Percentiles rank a stretch among this genome's conserved stretches.
Conservation (phyloP, 1,139 yeast genomes). For the Scheffersomyces stambukii region DNA sequence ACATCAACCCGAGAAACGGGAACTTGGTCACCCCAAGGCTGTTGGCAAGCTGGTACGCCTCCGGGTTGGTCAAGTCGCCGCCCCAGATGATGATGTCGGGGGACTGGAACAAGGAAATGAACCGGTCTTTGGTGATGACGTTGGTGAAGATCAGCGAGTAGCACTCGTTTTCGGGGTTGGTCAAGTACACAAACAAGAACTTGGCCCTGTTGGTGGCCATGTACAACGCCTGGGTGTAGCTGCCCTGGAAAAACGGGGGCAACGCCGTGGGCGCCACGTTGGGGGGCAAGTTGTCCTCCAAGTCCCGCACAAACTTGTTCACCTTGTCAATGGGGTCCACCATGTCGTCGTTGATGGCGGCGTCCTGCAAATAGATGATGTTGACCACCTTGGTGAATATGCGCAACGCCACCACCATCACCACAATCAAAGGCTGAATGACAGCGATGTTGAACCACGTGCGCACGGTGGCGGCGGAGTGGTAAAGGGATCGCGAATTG, state of each 20-base stretch:
- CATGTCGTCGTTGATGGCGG: constrained; percentile 3
- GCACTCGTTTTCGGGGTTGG: constrained; percentile 70
- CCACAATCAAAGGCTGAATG: constrained; percentile 26
- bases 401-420: constrained; percentile 21
- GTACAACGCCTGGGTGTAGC: constrained; percentile 72
- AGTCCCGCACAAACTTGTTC: constrained; percentile 27
- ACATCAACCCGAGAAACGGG: constrained; percentile 74
- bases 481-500: neutral
- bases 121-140: constrained; percentile 50
- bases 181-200: constrained; percentile 70
- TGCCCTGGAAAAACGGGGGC: constrained; percentile 62
- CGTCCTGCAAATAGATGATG: constrained; percentile 25
- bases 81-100: constrained; percentile 74
- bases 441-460: constrained; percentile 18
- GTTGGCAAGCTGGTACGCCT: constrained; percentile 80
- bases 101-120: constrained; percentile 49
- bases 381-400: constrained; percentile 22
- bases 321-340: constrained; percentile 34
- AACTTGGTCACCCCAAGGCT: constrained; percentile 68
- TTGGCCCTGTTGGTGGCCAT: constrained; percentile 63
- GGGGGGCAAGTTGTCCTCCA: constrained; percentile 32
- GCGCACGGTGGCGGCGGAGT: neutral
- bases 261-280: constrained; percentile 9
- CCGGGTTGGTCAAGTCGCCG: constrained; percentile 76
- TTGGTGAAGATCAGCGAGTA: constrained; percentile 51